Evolutionary conservation across 2,329 filamentous ascomycete genomes (phyloP).

Genomic region (Zarea fungicola): DNA sequence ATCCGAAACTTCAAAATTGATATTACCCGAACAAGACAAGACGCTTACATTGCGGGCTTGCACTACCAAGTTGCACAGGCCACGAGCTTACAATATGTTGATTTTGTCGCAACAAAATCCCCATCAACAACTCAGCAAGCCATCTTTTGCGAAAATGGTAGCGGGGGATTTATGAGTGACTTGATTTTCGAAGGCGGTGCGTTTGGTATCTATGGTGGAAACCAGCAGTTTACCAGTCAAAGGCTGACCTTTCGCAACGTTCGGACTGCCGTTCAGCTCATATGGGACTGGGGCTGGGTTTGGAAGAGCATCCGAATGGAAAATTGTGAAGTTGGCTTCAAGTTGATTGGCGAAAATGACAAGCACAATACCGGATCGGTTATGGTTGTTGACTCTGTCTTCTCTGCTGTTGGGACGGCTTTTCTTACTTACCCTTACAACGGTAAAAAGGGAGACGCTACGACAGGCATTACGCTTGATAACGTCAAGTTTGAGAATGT

Average conservation of each 20-base stretch:
- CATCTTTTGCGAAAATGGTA: conserved; percentile 22
- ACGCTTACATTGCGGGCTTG: conserved; percentile 1
- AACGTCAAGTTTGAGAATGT: conserved; percentile 1
- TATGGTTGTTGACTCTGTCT: background rate
- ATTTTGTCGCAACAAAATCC: conserved; percentile 11
- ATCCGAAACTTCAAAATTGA: conserved; percentile 17
- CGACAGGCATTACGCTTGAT: conserved; percentile 4
- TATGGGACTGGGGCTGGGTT: conserved; percentile 70
- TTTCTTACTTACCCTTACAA: too few relatives aligned
- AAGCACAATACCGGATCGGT: background rate
- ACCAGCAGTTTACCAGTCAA: conserved; percentile 62
- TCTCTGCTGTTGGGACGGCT: background rate
- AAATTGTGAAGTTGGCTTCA: background rate
- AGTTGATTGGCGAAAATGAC: background rate
- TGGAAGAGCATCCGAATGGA: conserved; percentile 4
- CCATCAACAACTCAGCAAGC: background rate
- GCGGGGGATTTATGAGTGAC: conserved; percentile 43
- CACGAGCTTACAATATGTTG: conserved; percentile 17
- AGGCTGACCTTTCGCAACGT: conserved; percentile 62
- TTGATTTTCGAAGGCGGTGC: conserved; percentile 56
- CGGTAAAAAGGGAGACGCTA: too few relatives aligned
- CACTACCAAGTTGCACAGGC: conserved; percentile 21
- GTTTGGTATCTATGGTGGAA: conserved; percentile 35
- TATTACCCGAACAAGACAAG: conserved; percentile 1
- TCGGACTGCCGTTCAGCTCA: conserved; percentile 59